phyloP scores from a whole-genome alignment of 2,329 filamentous ascomycete species.

The Clonostachys solani region DNA sequence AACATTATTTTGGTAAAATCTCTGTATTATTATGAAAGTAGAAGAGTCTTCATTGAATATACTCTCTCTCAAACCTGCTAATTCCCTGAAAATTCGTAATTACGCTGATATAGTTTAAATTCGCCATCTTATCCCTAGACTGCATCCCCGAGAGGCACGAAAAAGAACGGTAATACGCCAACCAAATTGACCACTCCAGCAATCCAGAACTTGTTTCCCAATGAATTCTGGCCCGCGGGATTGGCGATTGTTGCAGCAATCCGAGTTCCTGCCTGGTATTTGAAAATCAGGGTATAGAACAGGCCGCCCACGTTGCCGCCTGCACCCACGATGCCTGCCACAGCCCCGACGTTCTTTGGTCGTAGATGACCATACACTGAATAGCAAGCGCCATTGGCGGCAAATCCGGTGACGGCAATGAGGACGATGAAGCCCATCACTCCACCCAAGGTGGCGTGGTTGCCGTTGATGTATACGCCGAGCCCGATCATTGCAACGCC shows the following conservation, averaged over 20 bases:
- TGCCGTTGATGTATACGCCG: constrained; percentile 50
- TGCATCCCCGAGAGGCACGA: background rate
- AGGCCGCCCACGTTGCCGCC: constrained; percentile 83
- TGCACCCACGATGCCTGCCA: constrained; percentile 76
- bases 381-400: constrained; percentile 83
- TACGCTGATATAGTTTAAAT: too few species aligned
- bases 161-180: background rate
- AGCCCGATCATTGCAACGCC: constrained; percentile 60
- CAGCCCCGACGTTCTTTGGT: constrained; percentile 72
- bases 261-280: background rate
- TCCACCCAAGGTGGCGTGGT: constrained; percentile 31
- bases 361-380: constrained; percentile 83
- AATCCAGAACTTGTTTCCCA: background rate
- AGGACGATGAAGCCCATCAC: constrained; percentile 76
- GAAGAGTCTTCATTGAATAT: too few species aligned
- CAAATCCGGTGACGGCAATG: constrained; percentile 79
- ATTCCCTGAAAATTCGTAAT: too few species aligned
- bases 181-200: background rate
- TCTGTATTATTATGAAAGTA: too few species aligned
- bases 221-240: background rate
- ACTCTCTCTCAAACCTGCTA: too few species aligned
- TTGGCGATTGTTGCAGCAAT: background rate
- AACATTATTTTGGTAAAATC: too few species aligned
- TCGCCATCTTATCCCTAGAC: background rate
- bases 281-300: constrained; percentile 65